These are phyloP conservation scores for Candida sanyaensis DNA, from an alignment of 1,139 yeast species.

Conservation along the genomic window DNA sequence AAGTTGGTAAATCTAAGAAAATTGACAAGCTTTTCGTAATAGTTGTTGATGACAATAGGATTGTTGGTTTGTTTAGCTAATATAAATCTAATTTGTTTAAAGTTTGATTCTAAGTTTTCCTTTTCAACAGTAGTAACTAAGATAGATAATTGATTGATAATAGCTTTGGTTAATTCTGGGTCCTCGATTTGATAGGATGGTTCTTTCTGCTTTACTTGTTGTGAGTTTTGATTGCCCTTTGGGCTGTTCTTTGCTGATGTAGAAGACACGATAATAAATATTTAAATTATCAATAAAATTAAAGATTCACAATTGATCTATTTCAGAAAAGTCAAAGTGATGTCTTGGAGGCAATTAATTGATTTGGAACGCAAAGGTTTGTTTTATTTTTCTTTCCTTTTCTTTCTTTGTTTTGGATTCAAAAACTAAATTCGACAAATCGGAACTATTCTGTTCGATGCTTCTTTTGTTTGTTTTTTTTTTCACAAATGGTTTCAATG, in stretches of 20 bases:
- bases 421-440: not conserved
- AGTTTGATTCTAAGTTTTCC: slow-evolving; percentile 42
- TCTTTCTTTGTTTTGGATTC: too few species aligned
- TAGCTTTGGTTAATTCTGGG: slow-evolving; percentile 44
- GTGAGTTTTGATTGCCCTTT: slow-evolving; percentile 20
- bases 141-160: slow-evolving; percentile 55
- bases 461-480: not conserved
- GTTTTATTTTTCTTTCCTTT: too few species aligned
- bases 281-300: slow-evolving; percentile 1
- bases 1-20: slow-evolving; percentile 22
- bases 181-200: slow-evolving; percentile 16
- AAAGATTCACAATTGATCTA: slow-evolving; percentile 5
- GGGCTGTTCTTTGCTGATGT: slow-evolving; percentile 18
- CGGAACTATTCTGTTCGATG: not conserved
- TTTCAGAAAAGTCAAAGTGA: slow-evolving; percentile 3
- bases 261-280: slow-evolving; percentile 9
- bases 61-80: slow-evolving; percentile 34
- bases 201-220: slow-evolving; percentile 3
- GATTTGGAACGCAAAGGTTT: not conserved
- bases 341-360: not conserved
- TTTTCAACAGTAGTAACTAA: slow-evolving; percentile 46
- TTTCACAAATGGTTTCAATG: not conserved
- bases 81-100: slow-evolving; percentile 50
- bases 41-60: slow-evolving; percentile 31
- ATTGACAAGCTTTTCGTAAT: slow-evolving; percentile 26